Conservation (phyloP, 2,329 filamentous ascomycete species). For the Magnaporthales sp. region DNA sequence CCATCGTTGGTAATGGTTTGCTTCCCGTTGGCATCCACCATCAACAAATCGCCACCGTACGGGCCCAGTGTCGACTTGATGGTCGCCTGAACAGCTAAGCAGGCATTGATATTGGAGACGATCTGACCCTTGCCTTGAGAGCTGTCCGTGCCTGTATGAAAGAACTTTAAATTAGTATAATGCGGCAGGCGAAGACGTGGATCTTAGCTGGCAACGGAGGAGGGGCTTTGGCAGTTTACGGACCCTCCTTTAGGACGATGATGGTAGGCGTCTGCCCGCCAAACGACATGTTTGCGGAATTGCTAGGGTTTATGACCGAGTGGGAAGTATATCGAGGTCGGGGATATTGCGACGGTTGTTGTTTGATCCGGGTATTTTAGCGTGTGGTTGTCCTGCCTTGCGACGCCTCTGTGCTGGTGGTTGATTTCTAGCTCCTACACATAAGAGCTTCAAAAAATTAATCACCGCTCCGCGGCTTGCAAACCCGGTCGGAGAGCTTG, state of each 20-base stretch:
- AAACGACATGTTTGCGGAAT: conserved; percentile 66
- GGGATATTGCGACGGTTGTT: neutral
- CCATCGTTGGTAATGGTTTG: conserved; percentile 99
- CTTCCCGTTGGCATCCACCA: conserved; percentile 90
- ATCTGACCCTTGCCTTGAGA: conserved; percentile 97
- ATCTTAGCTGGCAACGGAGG: conserved; percentile 16
- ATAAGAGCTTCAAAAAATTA: conserved; percentile 3
- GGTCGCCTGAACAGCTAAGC: conserved; percentile 87
- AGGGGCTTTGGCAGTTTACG: conserved; percentile 27
- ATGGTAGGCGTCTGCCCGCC: conserved; percentile 96
- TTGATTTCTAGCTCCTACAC: neutral
- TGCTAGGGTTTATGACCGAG: neutral
- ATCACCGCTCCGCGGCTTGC: neutral
- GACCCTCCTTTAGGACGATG: conserved; percentile 95
- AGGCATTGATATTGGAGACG: conserved; percentile 97
- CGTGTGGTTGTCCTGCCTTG: neutral
- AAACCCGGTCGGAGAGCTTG: neutral
- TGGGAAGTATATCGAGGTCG: neutral
- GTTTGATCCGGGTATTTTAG: neutral
- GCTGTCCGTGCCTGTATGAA: conserved; percentile 73
- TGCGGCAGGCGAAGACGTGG: conserved; percentile 14
- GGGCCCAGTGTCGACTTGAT: conserved; percentile 94
- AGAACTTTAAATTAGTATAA: conserved; percentile 13
- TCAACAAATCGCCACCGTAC: conserved; percentile 90
- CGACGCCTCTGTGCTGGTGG: neutral